Evolutionary conservation across 768 basidiomycete genomes (phyloP), one percentile per base, ranked within the genome.

Genomic region (Russula compacta): DNA sequence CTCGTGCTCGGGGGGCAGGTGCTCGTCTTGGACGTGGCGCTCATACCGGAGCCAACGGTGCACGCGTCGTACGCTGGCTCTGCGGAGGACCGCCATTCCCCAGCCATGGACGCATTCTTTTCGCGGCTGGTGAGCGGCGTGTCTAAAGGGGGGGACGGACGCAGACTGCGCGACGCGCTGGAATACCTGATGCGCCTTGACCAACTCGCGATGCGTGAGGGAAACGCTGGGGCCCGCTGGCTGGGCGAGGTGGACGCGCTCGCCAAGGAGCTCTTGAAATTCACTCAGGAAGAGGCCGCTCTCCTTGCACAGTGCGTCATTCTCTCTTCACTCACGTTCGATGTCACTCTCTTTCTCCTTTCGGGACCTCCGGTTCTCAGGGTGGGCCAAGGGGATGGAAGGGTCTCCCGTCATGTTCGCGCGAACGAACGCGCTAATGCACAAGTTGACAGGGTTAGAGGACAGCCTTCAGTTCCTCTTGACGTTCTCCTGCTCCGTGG

Each of bases 121-220:
- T 75, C 76, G 6, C 67, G 68, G 73, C 4, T 79, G 79, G 46
- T 76, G 74, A 15, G 63, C 63, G n/a, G 79, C 84, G 67, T 77
- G 78, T 3, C 70, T 79, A 36, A 75, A 80, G 63, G 85, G 83
- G 21, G 80, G 81, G 11, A 71, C 71, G 39, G 69, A 82, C 29
- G 81, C 81, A 3, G 72, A 71, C 48, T 68, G 72, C 72, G 81
- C 49, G 76, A 81, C 33, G 80, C 86, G 64, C 69, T 92, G 11
- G 77, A 75, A 29, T 87, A 89, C 71, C 77, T 92, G 21, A 86
- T 89, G 71, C 79, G 82, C 73, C 74, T 91, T 11, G 90, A 92
- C 67, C 76, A 77, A 19, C 73, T 92, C 15, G 89, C 89, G 0
- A 74, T 76, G 12, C 75, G 78, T 57, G 81, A 81, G 60, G 81